Evolutionary conservation across 495 filamentous ascomycete species (phyloP), one percentile per base, ranked within the genome.

Genomic region (Penicillium samsonianum): DNA sequence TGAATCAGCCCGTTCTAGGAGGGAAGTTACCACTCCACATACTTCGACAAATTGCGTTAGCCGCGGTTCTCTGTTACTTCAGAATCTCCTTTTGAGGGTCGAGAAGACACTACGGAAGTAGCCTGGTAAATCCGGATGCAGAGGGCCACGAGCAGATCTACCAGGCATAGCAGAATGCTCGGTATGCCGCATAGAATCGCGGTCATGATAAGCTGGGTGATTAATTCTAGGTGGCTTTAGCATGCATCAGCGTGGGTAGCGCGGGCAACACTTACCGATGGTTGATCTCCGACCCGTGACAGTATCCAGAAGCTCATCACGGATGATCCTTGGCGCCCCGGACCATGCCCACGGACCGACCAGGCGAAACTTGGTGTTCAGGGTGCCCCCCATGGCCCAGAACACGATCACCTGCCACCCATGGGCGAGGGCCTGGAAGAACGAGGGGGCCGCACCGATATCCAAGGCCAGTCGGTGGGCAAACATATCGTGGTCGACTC

Each of bases 401-500:
- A 42, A 42, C 38, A 42, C 38, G 38, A 19, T 42, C 38, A 42
- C 38, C 38, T 42, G 12, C 38, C 38, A 42, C 38, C 38, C 38
- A 42, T 42, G 38, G 38, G 38, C 38, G 38, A 42, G 38, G 38
- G 38, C 38, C n/a, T 42, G 38, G 38, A 42, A 42, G 38, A 42
- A 42, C 38, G 38, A 42, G 38, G 38, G 38, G 5, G 38, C 12
- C 17, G 38, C 38, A 42, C 38, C 38, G 7, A 42, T 42, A 42
- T 42, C 38, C 38, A 42, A 42, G n/a, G 38, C 38, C 17, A 42
- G 38, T 42, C 38, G 38, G 38, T 42, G 38, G 38, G 38, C 38
- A 42, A 42, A 42, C 38, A 42, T 10, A 42, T 42, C 38, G 16
- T 42, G 38, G 38, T 42, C 38, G 16, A 42, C 38, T 42, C 38